Base-by-base conservation (phyloP, 257 asterid species). In the Nyctanthes arbortristis region DNA sequence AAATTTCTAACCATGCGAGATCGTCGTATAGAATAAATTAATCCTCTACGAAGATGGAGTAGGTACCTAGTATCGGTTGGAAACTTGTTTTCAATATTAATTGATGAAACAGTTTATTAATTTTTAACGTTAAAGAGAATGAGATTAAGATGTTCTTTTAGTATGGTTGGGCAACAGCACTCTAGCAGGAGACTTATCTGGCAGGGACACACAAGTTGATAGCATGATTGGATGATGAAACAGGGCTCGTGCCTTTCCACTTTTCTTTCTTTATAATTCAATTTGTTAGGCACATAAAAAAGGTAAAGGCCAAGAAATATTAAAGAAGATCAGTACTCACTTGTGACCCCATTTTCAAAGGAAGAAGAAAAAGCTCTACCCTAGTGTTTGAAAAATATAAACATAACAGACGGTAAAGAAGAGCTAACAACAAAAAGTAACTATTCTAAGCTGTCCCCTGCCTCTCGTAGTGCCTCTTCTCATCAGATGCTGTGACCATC, bases 151-250 rank as follows among this genome's bases (percentile, higher is more conserved):
- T n/a, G n/a, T n/a, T n/a, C n/a, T n/a, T n/a, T n/a, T n/a, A 69
- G 76, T 67, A 61, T 72, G 61, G 66, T 71, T 55, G 67, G 74
- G 22, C 71, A 72, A 55, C 34, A 49, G 72, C 65, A 59, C 47
- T 68, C 73, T 63, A 64, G 71, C 64, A 73, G 27, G 79, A 60
- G 29, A 69, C 74, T 47, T 74, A 82, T 74, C 89, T 89, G 91
- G 84, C 86, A 69, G 61, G 80, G 82, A 80, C 80, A 75, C 90
- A 77, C 92, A 75, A 80, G 83, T 76, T 64, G 80, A 69, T 68
- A 68, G 73, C 71, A 89, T 85, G 95, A 85, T 85, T 77, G 83
- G 88, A 82, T 84, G 80, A 84, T 83, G 89, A 85, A 84, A 86
- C 93, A 84, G 73, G 78, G 79, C 84, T 82, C 86, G 89, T 87